These are phyloP conservation scores for Letharia lupina DNA, from an alignment of 495 filamentous ascomycete genomes.

Conservation along the genomic window DNA sequence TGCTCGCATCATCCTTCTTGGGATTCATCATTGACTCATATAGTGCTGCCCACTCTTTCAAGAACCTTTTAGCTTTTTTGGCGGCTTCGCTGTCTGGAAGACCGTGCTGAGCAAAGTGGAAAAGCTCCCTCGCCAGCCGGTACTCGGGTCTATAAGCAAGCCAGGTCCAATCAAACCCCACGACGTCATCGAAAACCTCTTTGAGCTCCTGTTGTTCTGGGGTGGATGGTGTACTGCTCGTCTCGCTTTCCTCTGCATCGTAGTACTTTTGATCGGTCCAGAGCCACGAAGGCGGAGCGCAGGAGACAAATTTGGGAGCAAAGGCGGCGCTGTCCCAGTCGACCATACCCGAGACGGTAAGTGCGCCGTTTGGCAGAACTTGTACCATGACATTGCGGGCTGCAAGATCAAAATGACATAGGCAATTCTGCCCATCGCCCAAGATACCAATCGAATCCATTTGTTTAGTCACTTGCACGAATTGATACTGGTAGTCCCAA, in stretches of 20 bases:
- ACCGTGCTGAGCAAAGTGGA: background rate
- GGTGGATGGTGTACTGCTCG: conserved; percentile 18
- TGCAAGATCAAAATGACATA: conserved; percentile 34
- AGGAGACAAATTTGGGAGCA: conserved; percentile 26
- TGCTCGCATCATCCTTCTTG: background rate
- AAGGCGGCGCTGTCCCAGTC: conserved; percentile 41
- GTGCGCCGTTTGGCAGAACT: conserved; percentile 11
- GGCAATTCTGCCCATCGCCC: background rate
- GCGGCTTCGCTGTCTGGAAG: background rate
- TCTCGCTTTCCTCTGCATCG: conserved; percentile 23
- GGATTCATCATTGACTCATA: background rate
- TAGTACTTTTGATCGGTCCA: conserved; percentile 21
- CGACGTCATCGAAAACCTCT: conserved; percentile 26
- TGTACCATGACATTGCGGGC: conserved; percentile 48
- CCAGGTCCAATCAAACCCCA: conserved; percentile 18
- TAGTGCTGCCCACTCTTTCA: background rate
- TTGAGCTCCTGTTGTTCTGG: conserved; percentile 22
- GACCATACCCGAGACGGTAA: conserved; percentile 39
- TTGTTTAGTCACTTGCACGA: background rate
- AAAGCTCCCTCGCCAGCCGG: conserved; percentile 26
- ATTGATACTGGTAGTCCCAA: background rate
- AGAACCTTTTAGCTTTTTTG: background rate
- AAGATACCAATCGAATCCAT: background rate
- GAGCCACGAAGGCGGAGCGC: conserved; percentile 30
- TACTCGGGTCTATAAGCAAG: conserved; percentile 24